Conservation (phyloP, 768 basidiomycete genomes). For the Lentinula detonsa region DNA sequence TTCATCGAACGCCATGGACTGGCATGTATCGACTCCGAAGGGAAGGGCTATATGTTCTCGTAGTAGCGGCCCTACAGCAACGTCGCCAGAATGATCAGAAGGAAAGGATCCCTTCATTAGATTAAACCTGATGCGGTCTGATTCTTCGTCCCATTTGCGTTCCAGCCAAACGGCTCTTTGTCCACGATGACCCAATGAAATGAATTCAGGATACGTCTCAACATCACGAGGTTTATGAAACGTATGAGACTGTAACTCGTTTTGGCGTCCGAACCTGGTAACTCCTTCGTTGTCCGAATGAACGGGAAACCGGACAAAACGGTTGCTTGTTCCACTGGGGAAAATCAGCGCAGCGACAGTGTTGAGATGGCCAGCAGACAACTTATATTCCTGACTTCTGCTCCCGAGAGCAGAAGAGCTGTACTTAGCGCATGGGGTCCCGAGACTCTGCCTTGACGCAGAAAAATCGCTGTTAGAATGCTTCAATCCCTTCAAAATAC, state of each 20-base stretch:
- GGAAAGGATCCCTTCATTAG: slow-evolving; percentile 48
- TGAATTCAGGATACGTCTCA: slow-evolving; percentile 18
- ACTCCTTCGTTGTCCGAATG: neutral
- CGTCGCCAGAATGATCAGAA: slow-evolving; percentile 12
- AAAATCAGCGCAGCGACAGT: slow-evolving; percentile 1
- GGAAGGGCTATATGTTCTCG: slow-evolving; percentile 44
- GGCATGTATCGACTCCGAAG: slow-evolving; percentile 39
- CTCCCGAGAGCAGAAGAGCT: neutral
- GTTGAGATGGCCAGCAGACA: neutral
- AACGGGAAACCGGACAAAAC: slow-evolving; percentile 14
- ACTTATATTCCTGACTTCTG: neutral
- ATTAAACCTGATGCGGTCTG: slow-evolving; percentile 19
- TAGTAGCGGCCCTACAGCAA: slow-evolving; percentile 31
- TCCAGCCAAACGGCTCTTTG: slow-evolving; percentile 48
- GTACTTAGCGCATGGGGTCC: neutral
- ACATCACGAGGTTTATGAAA: slow-evolving; percentile 20
- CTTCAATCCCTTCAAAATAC: neutral
- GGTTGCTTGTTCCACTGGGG: neutral
- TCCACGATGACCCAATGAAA: slow-evolving; percentile 37
- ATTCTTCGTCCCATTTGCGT: slow-evolving; percentile 42
- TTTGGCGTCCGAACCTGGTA: neutral
- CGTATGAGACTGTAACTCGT: slow-evolving; percentile 9
- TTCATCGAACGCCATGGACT: slow-evolving; percentile 51
- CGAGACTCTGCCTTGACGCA: neutral
- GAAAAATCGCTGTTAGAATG: neutral